Evolutionary conservation across 352 stramenopile species (phyloP).

Genomic region (Elongisporangium senticosum): DNA sequence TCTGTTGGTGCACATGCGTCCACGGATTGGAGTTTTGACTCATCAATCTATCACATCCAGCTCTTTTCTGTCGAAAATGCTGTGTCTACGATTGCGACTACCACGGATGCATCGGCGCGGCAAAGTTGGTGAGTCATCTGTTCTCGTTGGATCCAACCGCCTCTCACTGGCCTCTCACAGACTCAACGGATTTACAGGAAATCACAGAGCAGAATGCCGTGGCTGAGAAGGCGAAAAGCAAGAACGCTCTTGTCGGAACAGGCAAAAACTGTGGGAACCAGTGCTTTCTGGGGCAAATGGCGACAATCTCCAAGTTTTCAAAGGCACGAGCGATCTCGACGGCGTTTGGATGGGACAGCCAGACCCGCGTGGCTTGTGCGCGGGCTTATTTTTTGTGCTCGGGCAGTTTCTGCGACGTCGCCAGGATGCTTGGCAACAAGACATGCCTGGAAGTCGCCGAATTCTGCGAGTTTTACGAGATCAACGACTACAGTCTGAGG

Average conservation of each 20-base stretch:
- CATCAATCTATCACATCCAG: slow-evolving; percentile 13
- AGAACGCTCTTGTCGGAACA: slow-evolving; percentile 32
- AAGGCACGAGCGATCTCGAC: slow-evolving; percentile 46
- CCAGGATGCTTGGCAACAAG: slow-evolving; percentile 56
- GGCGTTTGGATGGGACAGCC: slow-evolving; percentile 44
- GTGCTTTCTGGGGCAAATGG: slow-evolving; percentile 61
- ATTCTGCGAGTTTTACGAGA: slow-evolving; percentile 60
- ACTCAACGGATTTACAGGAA: slow-evolving; percentile 5
- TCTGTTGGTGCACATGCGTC: not conserved
- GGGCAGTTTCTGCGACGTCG: slow-evolving; percentile 78
- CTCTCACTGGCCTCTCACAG: too few relatives aligned
- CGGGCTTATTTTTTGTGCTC: slow-evolving; percentile 61
- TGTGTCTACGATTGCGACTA: slow-evolving; percentile 85
- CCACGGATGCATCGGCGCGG: slow-evolving; percentile 50
- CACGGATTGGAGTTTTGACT: not conserved
- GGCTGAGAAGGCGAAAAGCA: slow-evolving; percentile 31
- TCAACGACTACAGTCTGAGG: slow-evolving; percentile 50
- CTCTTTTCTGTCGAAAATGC: slow-evolving; percentile 74
- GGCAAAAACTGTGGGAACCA: slow-evolving; percentile 72
- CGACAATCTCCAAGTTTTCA: slow-evolving; percentile 28
- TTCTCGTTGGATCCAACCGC: not conserved
- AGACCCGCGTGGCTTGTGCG: slow-evolving; percentile 38
- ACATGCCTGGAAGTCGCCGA: slow-evolving; percentile 70
- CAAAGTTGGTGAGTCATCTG: slow-evolving; percentile 39
- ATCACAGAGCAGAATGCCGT: slow-evolving; percentile 65